Evolutionary conservation across 1,284 basidiomycete genomes (phyloP), one percentile per base, ranked within the genome.

Genomic region (Moesziomyces sp.): DNA sequence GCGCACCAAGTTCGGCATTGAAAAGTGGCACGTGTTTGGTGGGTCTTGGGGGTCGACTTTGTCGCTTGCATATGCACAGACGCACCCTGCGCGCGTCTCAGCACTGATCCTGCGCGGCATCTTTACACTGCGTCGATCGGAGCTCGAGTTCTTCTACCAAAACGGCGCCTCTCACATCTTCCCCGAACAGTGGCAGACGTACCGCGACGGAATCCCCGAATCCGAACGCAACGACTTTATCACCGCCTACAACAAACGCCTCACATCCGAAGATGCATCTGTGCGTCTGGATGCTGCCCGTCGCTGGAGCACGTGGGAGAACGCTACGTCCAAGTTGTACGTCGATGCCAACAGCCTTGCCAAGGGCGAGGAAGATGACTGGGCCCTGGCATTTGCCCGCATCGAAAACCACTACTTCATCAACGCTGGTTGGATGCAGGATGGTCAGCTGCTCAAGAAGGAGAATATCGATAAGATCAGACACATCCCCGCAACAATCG

Each of bases 121-220:
- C 66, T 97, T 97, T 80, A 92, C 92, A 9, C 86, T 96, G 35
- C 88, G 93, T 44, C 90, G 89, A 16, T 67, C 90, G 76, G 95
- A 98, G 85, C 88, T 97, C 28, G 87, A 88, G 26, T 97, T 94
- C 87, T 97, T 97, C 87, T 97, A 97, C 85, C 93, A 95, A 86
- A 88, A 91, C 1, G 92, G 92, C 10, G 86, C 77, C 11, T 79
- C 72, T 3, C 68, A 84, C 45, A 43, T 83, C 28, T 84, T 78
- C 64, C 84, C 83, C 14, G 84, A 84, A 47, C 70, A 74, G 28
- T 57, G 53, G 69, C 78, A 76, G 73, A 74, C 92, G 62, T 97
- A 90, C 82, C 65, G 93, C 52, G 89, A 88, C 3, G 90, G 89
- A 1, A 94, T 97, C 63, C 92, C 94, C 1, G 90, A 92, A 81